These are phyloP conservation scores for Penicillium canescens DNA, from an alignment of 495 filamentous ascomycete species.

Conservation along the genomic window DNA sequence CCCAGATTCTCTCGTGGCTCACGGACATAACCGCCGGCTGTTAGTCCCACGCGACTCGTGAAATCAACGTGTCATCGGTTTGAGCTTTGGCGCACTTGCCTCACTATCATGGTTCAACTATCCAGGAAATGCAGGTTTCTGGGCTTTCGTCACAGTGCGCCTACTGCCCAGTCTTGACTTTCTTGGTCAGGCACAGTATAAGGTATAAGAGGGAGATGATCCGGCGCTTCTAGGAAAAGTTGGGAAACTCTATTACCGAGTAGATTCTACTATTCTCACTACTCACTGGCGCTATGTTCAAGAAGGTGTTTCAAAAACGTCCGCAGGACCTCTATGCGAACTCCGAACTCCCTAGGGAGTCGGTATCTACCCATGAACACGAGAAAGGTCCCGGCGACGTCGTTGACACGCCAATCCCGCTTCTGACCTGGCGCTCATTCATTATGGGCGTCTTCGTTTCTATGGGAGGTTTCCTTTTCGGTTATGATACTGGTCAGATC, in stretches of 20 bases:
- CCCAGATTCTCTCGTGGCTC: slow-evolving; percentile 17
- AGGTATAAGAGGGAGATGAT: slow-evolving; percentile 9
- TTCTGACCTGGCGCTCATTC: slow-evolving; percentile 40
- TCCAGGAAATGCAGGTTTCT: slow-evolving; percentile 1
- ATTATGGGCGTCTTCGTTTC: slow-evolving; percentile 55
- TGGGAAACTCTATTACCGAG: neutral
- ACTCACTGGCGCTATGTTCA: slow-evolving; percentile 13
- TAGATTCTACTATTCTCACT: neutral
- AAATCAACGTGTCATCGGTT: slow-evolving; percentile 29
- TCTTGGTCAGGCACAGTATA: slow-evolving; percentile 5
- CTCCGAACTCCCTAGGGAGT: slow-evolving; percentile 16
- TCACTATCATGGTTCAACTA: neutral
- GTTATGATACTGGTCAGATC: slow-evolving; percentile 46
- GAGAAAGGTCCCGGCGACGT: slow-evolving; percentile 23
- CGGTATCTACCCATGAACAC: slow-evolving; percentile 18
- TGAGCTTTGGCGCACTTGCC: neutral
- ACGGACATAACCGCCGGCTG: slow-evolving; percentile 8
- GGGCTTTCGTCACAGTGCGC: slow-evolving; percentile 1
- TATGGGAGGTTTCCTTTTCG: slow-evolving; percentile 65
- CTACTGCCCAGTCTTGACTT: slow-evolving; percentile 1
- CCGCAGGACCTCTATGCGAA: slow-evolving; percentile 14
- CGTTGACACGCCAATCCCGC: slow-evolving; percentile 34
- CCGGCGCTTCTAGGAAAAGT: neutral
- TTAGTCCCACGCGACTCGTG: neutral
- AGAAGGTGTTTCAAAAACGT: slow-evolving; percentile 19